Base-by-base conservation (phyloP, 495 filamentous ascomycete genomes). In the Tuber magnatum region DNA sequence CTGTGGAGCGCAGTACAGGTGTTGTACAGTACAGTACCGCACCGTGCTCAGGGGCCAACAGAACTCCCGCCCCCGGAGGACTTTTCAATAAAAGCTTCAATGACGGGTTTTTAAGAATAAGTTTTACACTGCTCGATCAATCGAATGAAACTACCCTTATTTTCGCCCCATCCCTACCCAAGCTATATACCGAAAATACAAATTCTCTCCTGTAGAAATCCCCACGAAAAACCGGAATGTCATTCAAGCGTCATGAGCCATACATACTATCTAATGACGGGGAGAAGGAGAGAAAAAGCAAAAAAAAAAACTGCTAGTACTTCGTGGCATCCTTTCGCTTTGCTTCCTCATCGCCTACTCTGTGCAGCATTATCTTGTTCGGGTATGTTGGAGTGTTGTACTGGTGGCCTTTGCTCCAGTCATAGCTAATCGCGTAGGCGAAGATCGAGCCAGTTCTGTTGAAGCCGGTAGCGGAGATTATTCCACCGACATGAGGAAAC, bases 351-450 rank as follows among this genome's bases (percentile, higher is more conserved):
- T 86, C 87, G 68, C 85, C 85, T 20, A 97, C 88, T 0, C 89
- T 89, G 84, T 95, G 93, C 78, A 97, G 85, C 90, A 96, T 94
- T 73, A 97, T 89, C 84, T 95, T 96, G 83, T 90, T 94, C 9
- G 90, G 87, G 56, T 88, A 87, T 77, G 89, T 86, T 35, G 87
- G 89, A 42, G 83, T 93, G 83, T 95, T 94, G 42, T 83, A 87
- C 12, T 87, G 85, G 83, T 92, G 94, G 18, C 94, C 94, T 84
- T 96, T 96, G 82, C 91, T 92, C 94, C 94, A 97, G 85, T 97
- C 94, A 80, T 97, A 97, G 80, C 92, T 94, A 42, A 96, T 88
- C 9, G 93, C 91, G 81, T 97, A 97, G 28, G 93, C 94, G 81
- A 97, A 96, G 78, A 94, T 92, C 78, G 85, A 89, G 70, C 93